Conservation (phyloP, 2,329 filamentous ascomycete species). For the Penicillium sp. region DNA sequence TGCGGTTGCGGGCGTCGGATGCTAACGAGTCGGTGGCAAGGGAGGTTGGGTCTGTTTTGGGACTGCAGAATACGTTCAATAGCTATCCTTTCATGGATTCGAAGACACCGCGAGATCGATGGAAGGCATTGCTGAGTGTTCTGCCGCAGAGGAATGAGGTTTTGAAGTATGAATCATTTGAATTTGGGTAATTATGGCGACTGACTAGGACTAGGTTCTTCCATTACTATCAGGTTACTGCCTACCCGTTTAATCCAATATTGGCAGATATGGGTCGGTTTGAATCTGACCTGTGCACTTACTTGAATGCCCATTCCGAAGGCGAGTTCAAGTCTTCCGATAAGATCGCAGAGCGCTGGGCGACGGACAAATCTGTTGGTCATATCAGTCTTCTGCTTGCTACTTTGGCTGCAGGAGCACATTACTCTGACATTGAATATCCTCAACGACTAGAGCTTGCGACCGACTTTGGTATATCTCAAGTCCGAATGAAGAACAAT, state of each 20-base stretch:
- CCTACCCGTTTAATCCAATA: slow-evolving; percentile 42
- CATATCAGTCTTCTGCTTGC: slow-evolving; percentile 40
- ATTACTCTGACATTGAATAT: slow-evolving; percentile 40
- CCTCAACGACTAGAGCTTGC: slow-evolving; percentile 33
- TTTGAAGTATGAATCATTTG: slow-evolving; percentile 31
- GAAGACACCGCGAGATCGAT: slow-evolving; percentile 35
- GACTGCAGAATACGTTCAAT: slow-evolving; percentile 40
- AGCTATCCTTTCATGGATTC: slow-evolving; percentile 41
- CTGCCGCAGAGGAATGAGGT: slow-evolving; percentile 36
- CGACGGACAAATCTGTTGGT: slow-evolving; percentile 34
- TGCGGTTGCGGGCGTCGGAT: slow-evolving; percentile 36
- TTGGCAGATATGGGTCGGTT: slow-evolving; percentile 40
- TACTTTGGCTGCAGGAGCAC: slow-evolving; percentile 38
- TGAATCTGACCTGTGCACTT: slow-evolving; percentile 39
- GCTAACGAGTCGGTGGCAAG: slow-evolving; percentile 35
- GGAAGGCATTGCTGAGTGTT: slow-evolving; percentile 33
- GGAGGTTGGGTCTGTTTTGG: slow-evolving; percentile 39
- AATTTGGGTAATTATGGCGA: not conserved
- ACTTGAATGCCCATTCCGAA: slow-evolving; percentile 34
- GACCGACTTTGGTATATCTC: slow-evolving; percentile 36
- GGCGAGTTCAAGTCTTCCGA: slow-evolving; percentile 32
- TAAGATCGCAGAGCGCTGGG: slow-evolving; percentile 33
- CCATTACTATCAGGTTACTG: slow-evolving; percentile 38
- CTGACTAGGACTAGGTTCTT: slow-evolving; percentile 36
- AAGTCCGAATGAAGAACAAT: too few relatives aligned